phyloP scores from a whole-genome alignment of 306 rosid species.

The Ormosia semicastrata region DNA sequence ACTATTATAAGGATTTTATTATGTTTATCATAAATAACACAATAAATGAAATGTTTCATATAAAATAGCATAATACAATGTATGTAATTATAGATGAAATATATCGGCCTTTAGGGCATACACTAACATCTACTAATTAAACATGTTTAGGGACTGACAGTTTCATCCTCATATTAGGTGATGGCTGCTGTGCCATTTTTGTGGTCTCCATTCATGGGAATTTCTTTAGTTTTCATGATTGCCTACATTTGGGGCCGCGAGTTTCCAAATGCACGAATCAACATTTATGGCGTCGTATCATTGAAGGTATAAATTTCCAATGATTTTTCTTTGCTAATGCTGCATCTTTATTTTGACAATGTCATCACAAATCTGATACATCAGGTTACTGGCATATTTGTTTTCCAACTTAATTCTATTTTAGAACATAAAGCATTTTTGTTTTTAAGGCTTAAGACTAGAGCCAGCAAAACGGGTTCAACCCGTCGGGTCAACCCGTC shows the following conservation, averaged over 20 bases:
- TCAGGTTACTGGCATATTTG: too few relatives aligned
- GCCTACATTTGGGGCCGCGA: slow-evolving; percentile 78
- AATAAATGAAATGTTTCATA: too few relatives aligned
- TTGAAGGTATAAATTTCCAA: slow-evolving; percentile 52
- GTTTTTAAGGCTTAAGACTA: too few relatives aligned
- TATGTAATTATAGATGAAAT: too few relatives aligned
- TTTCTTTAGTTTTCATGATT: slow-evolving; percentile 68
- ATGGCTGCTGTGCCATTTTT: slow-evolving; percentile 52
- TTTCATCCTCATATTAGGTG: slow-evolving; percentile 39
- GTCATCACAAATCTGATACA: background rate
- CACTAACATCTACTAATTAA: too few relatives aligned
- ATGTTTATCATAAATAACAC: too few relatives aligned
- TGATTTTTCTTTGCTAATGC: background rate
- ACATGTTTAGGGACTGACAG: background rate
- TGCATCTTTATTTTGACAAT: background rate
- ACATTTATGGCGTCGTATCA: slow-evolving; percentile 59
- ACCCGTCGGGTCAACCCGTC: too few relatives aligned
- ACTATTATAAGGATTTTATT: too few relatives aligned
- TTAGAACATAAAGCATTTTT: background rate
- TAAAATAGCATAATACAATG: too few relatives aligned
- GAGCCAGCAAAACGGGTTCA: too few relatives aligned
- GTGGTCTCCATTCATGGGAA: slow-evolving; percentile 46
- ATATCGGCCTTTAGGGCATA: too few relatives aligned
- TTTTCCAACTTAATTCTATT: background rate
- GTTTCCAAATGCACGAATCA: slow-evolving; percentile 61